phyloP scores from a whole-genome alignment of 2,329 filamentous ascomycete genomes.

The Cytospora piceicola region DNA sequence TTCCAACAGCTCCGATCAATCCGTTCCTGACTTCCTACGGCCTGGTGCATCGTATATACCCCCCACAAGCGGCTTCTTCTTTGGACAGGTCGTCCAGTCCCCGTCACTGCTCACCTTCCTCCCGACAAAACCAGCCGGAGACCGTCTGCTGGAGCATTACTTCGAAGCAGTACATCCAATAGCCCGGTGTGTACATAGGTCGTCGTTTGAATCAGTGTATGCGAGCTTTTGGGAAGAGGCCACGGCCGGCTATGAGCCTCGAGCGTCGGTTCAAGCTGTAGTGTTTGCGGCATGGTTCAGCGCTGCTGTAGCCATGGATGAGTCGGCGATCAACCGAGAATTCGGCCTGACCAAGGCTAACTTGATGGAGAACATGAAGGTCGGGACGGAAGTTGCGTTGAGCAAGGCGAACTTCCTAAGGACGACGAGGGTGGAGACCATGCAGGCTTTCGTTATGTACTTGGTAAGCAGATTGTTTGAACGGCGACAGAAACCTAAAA shows the following conservation, averaged over 20 bases:
- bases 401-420: constrained; percentile 71
- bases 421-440: constrained; percentile 71
- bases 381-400: constrained; percentile 69
- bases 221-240: constrained; percentile 67
- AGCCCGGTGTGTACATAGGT: constrained; percentile 68
- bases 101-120: constrained; percentile 63
- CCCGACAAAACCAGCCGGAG: constrained; percentile 59
- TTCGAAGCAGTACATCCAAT: constrained; percentile 70
- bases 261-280: constrained; percentile 67
- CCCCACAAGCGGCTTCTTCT: constrained; percentile 69
- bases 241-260: constrained; percentile 61
- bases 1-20: constrained; percentile 36
- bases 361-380: constrained; percentile 65
- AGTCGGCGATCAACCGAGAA: constrained; percentile 53
- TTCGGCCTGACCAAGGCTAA: constrained; percentile 59
- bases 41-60: constrained; percentile 70
- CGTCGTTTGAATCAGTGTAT: constrained; percentile 69
- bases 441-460: constrained; percentile 79
- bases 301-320: constrained; percentile 67
- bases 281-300: constrained; percentile 73
- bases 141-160: constrained; percentile 69
- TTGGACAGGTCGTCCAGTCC: constrained; percentile 55
- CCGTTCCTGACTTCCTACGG: constrained; percentile 59
- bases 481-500: not conserved
- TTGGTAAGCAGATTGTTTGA: constrained; percentile 52